Evolutionary conservation across 345 rosid species (phyloP).

Genomic region (Fremontodendron californicum): DNA sequence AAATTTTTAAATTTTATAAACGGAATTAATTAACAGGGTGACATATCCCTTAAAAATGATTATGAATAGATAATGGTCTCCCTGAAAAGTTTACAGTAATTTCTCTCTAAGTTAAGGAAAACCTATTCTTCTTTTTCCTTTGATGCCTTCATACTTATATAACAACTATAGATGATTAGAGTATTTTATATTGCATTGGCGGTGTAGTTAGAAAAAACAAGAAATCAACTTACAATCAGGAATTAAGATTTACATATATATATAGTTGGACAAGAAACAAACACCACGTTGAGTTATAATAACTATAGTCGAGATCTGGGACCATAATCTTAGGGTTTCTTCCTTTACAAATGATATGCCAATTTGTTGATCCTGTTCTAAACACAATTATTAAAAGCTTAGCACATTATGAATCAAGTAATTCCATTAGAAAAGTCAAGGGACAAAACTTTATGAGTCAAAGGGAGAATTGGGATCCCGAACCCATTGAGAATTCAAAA

Average conservation of each 20-base stretch:
- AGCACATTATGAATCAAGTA: neutral
- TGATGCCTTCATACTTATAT: neutral
- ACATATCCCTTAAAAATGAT: too few species aligned
- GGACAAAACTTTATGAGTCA: neutral
- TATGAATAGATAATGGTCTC: neutral
- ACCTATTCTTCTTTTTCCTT: neutral
- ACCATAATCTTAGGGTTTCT: neutral
- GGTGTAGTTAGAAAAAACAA: neutral
- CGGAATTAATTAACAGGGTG: too few species aligned
- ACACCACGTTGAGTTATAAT: neutral
- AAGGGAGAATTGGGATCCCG: neutral
- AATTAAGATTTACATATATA: too few species aligned
- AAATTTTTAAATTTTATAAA: too few species aligned
- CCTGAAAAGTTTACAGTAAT: neutral
- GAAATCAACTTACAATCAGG: neutral
- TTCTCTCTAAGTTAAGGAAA: neutral
- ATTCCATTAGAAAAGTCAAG: neutral
- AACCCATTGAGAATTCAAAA: neutral
- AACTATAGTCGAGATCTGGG: neutral
- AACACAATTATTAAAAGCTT: neutral
- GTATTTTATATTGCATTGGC: neutral
- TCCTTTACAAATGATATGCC: neutral
- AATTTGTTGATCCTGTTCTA: neutral
- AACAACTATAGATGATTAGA: neutral
- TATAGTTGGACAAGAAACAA: neutral